phyloP scores from a whole-genome alignment of 1,284 basidiomycete genomes.

The Farysia itapuensis region DNA sequence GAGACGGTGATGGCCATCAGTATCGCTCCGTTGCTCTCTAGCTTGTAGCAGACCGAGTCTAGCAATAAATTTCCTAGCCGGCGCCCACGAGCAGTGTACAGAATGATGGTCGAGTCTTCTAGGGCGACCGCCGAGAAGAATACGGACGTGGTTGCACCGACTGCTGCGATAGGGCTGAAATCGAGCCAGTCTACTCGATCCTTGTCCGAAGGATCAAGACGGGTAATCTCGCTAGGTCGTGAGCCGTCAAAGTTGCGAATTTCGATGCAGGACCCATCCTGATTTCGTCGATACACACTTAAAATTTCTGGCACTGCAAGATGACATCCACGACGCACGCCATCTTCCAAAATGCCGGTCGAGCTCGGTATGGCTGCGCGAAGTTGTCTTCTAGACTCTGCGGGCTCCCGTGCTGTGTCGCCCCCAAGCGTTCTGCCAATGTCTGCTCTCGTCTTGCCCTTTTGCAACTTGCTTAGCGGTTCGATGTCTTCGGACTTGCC shows the following conservation, averaged over 20 bases:
- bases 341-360: constrained; percentile 24
- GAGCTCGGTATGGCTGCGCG: constrained; percentile 25
- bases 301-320: constrained; percentile 29
- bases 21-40: constrained; percentile 36
- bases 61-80: constrained; percentile 34
- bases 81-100: constrained; percentile 50
- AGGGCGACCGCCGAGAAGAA: constrained; percentile 69
- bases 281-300: constrained; percentile 59
- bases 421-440: constrained; percentile 71
- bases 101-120: constrained; percentile 39
- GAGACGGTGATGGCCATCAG: constrained; percentile 43
- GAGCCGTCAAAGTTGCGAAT: constrained; percentile 72
- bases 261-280: constrained; percentile 69
- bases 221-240: constrained; percentile 70
- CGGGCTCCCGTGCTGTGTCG: constrained; percentile 66
- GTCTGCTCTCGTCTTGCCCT: constrained; percentile 23
- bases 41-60: constrained; percentile 32
- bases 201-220: constrained; percentile 63
- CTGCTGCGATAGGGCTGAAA: constrained; percentile 73
- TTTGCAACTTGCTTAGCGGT: constrained; percentile 32
- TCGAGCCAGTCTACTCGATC: constrained; percentile 79
- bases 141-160: constrained; percentile 70
- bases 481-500: constrained; percentile 30
- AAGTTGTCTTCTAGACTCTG: constrained; percentile 66
- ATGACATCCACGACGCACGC: constrained; percentile 19